Evolutionary conservation across 2,329 filamentous ascomycete genomes (phyloP), one percentile per base, ranked within the genome.

Genomic region (Diaporthe capsici): DNA sequence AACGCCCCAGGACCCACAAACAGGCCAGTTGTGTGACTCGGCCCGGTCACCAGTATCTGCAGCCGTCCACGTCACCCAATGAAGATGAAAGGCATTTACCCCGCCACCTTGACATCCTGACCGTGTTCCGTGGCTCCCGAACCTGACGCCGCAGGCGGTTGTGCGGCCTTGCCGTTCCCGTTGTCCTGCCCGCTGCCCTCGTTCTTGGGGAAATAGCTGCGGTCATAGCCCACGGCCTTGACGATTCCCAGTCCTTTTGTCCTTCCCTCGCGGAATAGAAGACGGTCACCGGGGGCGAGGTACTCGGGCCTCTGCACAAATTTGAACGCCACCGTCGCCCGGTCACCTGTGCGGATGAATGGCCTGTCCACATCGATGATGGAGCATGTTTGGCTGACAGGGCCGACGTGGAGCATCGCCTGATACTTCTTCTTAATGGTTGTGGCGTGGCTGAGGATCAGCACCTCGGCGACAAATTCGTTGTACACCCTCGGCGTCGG

Each of bases 281-380:
- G 90, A 31, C 96, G 90, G 84, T 98, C 97, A 0, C 97, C 97
- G 0, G 95, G 93, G 0, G 92, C 94, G 17, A 99, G 86, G 79
- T 98, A 99, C 85, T 99, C 97, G 2, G 97, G 97, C 31, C 96
- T 88, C 84, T 98, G 97, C 4, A 98, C 94, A 82, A 99, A 99
- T 13, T 93, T 92, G 86, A 99, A 99, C 0, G 96, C 97, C 1
- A 99, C 97, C 0, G 93, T 93, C 2, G 97, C 97, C n/a, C 96
- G 90, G 83, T 98, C 97, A 13, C 97, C 97, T 0, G 96, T 98
- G 10, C 97, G 92, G 78, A 99, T 98, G 81, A 96, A 97, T 37
- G 94, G 94, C n/a, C 96, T 92, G 82, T 99, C 97, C 79, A 99
- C 97, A 81, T 98, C 97, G 81, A 99, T 98, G 82, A 99, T 98